Conservation (phyloP, 441 rosid species). For the Euphorbia schlechtendalii region DNA sequence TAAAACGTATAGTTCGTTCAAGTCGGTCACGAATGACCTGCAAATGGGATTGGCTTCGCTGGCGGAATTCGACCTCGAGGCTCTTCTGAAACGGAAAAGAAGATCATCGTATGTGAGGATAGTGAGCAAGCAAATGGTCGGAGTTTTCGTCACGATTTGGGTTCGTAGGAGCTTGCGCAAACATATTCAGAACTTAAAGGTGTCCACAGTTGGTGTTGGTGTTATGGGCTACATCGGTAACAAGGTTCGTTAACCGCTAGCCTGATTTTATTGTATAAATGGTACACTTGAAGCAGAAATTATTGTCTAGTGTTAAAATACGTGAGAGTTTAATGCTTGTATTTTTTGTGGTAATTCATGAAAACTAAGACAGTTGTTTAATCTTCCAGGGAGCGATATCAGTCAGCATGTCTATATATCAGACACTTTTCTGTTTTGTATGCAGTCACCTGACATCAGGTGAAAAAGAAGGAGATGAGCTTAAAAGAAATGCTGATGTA, state of each 20-base stretch:
- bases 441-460: conserved; percentile 77
- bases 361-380: conserved; percentile 21
- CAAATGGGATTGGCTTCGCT: conserved; percentile 40
- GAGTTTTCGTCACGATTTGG: conserved; percentile 82
- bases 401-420: conserved; percentile 80
- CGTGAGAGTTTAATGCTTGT: background rate
- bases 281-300: too few relatives aligned
- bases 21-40: conserved; percentile 38
- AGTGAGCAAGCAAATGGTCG: conserved; percentile 97
- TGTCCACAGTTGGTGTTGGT: conserved; percentile 94
- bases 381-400: conserved; percentile 76
- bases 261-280: too few relatives aligned
- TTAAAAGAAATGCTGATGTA: conserved; percentile 77
- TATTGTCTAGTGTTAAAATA: too few relatives aligned
- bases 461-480: conserved; percentile 72
- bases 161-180: conserved; percentile 77
- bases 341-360: background rate
- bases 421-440: conserved; percentile 68
- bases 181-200: conserved; percentile 72
- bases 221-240: conserved; percentile 96
- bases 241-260: conserved; percentile 57
- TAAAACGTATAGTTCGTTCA: conserved; percentile 51
- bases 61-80: conserved; percentile 59
- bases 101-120: conserved; percentile 67
- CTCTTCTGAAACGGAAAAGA: conserved; percentile 62